Percentiles rank a stretch among this genome's conserved stretches.
phyloP scores from a whole-genome alignment of 306 rosid species.

The Albizia julibrissin region DNA sequence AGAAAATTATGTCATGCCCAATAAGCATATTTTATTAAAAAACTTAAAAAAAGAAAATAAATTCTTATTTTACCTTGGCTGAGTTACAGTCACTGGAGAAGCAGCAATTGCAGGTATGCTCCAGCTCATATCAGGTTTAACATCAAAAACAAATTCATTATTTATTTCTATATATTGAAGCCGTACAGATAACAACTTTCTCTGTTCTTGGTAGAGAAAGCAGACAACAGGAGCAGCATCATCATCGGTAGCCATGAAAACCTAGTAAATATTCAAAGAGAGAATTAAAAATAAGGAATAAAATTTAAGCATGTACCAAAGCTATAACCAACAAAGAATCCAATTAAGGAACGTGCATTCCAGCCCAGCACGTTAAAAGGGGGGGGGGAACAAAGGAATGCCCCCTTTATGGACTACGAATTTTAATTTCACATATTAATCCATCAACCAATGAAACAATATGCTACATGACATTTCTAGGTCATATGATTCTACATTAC shows the following conservation, averaged over 20 bases:
- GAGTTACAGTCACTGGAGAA: constrained; percentile 79
- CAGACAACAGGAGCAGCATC: constrained; percentile 86
- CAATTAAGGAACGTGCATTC: constrained; percentile 16
- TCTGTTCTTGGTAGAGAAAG: constrained; percentile 91
- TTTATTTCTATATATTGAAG: constrained; percentile 87
- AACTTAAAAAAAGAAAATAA: constrained; percentile 8
- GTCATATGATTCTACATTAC: constrained; percentile 14
- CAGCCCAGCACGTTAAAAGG: not conserved
- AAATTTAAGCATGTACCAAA: constrained; percentile 21
- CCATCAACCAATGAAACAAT: constrained; percentile 26
- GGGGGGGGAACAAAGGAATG: not conserved
- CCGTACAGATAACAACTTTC: constrained; percentile 74
- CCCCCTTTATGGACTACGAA: constrained; percentile 26
- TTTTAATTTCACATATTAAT: constrained; percentile 6
- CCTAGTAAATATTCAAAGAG: constrained; percentile 55
- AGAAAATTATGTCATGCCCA: constrained; percentile 33
- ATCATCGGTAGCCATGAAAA: constrained; percentile 80
- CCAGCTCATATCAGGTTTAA: constrained; percentile 98
- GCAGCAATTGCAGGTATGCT: constrained; percentile 86
- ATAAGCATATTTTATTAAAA: constrained; percentile 23
- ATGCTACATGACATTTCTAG: not conserved
- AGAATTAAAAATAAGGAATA: constrained; percentile 28
- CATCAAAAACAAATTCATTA: constrained; percentile 77
- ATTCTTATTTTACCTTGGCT: constrained; percentile 64
- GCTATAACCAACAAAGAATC: constrained; percentile 25